Conservation (phyloP, 2,329 filamentous ascomycete genomes). For the Xylariales sp. region DNA sequence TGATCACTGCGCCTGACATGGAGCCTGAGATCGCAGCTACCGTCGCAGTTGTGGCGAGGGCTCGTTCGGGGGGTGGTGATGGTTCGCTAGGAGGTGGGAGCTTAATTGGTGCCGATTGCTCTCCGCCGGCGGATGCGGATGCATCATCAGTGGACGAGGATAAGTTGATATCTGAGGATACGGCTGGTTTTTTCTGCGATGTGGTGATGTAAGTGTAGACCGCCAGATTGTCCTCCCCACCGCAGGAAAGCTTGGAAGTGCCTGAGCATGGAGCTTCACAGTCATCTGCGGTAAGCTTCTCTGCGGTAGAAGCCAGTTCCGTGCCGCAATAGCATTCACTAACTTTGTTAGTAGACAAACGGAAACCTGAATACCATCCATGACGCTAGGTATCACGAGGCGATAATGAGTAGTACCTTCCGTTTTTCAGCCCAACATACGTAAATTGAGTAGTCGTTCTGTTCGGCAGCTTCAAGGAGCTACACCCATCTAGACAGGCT, state of each 20-base stretch:
- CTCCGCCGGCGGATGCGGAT: not conserved
- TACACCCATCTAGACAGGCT: conserved; percentile 20
- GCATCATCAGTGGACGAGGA: not conserved
- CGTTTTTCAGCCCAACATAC: conserved; percentile 20
- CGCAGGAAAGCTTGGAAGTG: conserved; percentile 17
- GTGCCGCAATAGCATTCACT: conserved; percentile 21
- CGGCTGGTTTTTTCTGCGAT: not conserved
- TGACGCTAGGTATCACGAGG: no score
- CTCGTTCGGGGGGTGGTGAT: conserved; percentile 1
- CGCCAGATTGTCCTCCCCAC: conserved; percentile 17
- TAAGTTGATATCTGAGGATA: not conserved
- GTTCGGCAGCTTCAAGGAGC: conserved; percentile 7
- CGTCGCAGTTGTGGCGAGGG: conserved; percentile 10
- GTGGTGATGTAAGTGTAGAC: conserved; percentile 13
- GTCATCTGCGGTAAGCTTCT: conserved; percentile 15
- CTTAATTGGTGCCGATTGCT: not conserved
- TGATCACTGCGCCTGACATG: conserved; percentile 19
- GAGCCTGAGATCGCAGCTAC: conserved; percentile 21
- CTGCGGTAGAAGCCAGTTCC: conserved; percentile 13
- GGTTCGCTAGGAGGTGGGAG: conserved; percentile 6
- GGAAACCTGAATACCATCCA: not conserved
- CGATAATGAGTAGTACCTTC: conserved; percentile 14
- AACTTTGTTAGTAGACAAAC: conserved; percentile 7
- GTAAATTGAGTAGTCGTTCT: conserved; percentile 10
- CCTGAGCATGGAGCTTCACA: conserved; percentile 20